phyloP scores from a whole-genome alignment of 2,329 filamentous ascomycete species.

The Curvularia hawaiiensis region DNA sequence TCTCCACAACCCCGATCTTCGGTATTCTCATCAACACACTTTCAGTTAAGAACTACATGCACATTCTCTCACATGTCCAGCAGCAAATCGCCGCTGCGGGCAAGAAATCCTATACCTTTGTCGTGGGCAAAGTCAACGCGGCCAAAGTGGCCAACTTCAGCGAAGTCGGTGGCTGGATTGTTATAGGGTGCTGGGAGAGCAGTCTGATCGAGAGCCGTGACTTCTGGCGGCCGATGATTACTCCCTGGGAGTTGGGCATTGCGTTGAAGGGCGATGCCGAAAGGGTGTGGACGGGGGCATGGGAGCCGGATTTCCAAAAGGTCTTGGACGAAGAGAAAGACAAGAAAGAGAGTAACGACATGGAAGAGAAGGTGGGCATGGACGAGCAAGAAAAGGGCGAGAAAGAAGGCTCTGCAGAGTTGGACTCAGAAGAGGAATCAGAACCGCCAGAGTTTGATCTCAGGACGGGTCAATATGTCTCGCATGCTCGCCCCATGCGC shows the following conservation, averaged over 20 bases:
- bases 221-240: slow-evolving; percentile 88
- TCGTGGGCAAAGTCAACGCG: slow-evolving; percentile 94
- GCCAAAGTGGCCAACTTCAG: slow-evolving; percentile 97
- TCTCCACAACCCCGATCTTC: slow-evolving; percentile 82
- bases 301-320: slow-evolving; percentile 84
- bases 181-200: slow-evolving; percentile 98
- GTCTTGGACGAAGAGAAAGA: slow-evolving; percentile 56
- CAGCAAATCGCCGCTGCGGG: slow-evolving; percentile 75
- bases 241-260: slow-evolving; percentile 89
- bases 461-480: slow-evolving; percentile 82
- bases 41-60: slow-evolving; percentile 86
- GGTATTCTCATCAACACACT: slow-evolving; percentile 97
- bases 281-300: slow-evolving; percentile 83
- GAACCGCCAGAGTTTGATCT: slow-evolving; percentile 89
- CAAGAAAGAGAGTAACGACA: slow-evolving; percentile 14
- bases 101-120: slow-evolving; percentile 95
- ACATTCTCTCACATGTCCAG: slow-evolving; percentile 76
- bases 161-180: slow-evolving; percentile 95
- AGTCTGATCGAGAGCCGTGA: slow-evolving; percentile 86
- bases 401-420: slow-evolving; percentile 3
- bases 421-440: slow-evolving; percentile 66
- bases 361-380: slow-evolving; percentile 7
- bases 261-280: slow-evolving; percentile 76
- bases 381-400: slow-evolving; percentile 43
- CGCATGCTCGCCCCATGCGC: slow-evolving; percentile 73